phyloP scores from a whole-genome alignment of 2,329 filamentous ascomycete genomes.

The Zopfia rhizophila region DNA sequence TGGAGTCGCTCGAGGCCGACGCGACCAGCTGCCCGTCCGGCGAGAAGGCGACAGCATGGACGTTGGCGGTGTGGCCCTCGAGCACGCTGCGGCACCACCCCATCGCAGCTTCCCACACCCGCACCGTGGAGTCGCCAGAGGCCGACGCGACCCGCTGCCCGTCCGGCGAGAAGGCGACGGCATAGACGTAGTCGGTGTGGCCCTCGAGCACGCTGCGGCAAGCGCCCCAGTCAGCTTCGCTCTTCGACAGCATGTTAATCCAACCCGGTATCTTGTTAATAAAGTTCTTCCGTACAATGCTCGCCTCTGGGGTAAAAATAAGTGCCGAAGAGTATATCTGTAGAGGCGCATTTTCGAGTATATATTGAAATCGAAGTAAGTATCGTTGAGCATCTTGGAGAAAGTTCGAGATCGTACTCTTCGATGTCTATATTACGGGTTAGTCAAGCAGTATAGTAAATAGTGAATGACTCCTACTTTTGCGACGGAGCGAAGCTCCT shows the following conservation, averaged over 20 bases:
- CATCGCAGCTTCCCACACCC: slow-evolving; percentile 5
- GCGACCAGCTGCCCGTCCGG: slow-evolving; percentile 18
- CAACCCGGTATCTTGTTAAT: slow-evolving; percentile 5
- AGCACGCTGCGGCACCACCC: slow-evolving; percentile 5
- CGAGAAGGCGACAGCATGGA: slow-evolving; percentile 13
- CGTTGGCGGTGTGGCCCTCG: neutral
- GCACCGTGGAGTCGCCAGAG: slow-evolving; percentile 3
- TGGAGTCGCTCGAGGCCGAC: slow-evolving; percentile 6
- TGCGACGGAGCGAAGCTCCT: slow-evolving; percentile 2
- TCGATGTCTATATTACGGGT: slow-evolving; percentile 6
- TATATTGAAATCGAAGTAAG: slow-evolving; percentile 24
- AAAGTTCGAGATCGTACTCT: slow-evolving; percentile 14
- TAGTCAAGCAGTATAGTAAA: slow-evolving; percentile 1
- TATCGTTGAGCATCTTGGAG: slow-evolving; percentile 41
- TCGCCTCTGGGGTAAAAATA: slow-evolving; percentile 41
- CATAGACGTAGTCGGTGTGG: slow-evolving; percentile 7
- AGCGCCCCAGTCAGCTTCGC: slow-evolving; percentile 22
- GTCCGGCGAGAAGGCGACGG: slow-evolving; percentile 12
- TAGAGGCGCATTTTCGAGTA: slow-evolving; percentile 40
- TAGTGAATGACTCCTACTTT: slow-evolving; percentile 6
- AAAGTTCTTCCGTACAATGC: slow-evolving; percentile 23
- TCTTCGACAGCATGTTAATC: slow-evolving; percentile 13
- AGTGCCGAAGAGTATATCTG: slow-evolving; percentile 47
- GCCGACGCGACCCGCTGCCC: slow-evolving; percentile 8
- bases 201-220: slow-evolving; percentile 13